Percentiles rank a stretch among this genome's conserved stretches.
These are phyloP conservation scores for Xylaria longipes DNA, from an alignment of 495 filamentous ascomycete species.

Conservation along the genomic window DNA sequence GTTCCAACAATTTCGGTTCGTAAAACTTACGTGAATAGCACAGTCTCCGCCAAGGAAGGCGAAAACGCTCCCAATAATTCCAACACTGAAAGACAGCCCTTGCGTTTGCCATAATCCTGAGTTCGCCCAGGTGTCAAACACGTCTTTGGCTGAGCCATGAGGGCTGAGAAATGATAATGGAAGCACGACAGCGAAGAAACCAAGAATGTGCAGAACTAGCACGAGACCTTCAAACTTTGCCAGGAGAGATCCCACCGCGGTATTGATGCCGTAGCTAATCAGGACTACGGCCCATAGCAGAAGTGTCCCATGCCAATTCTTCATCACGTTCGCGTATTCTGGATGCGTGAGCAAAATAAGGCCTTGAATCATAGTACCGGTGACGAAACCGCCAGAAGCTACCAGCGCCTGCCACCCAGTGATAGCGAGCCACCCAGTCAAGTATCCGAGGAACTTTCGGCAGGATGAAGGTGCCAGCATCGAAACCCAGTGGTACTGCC, in stretches of 20 bases:
- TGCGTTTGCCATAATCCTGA: slow-evolving; percentile 61
- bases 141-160: slow-evolving; percentile 50
- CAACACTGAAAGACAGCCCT: slow-evolving; percentile 61
- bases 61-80: slow-evolving; percentile 49
- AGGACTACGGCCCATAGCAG: slow-evolving; percentile 59
- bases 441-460: slow-evolving; percentile 65
- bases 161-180: slow-evolving; percentile 61
- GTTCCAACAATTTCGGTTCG: background rate
- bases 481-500: slow-evolving; percentile 59
- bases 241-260: slow-evolving; percentile 58
- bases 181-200: slow-evolving; percentile 66
- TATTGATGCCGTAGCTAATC: slow-evolving; percentile 63
- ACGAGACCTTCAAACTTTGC: slow-evolving; percentile 65
- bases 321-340: slow-evolving; percentile 47
- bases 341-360: slow-evolving; percentile 61
- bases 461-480: slow-evolving; percentile 59
- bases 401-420: slow-evolving; percentile 67
- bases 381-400: slow-evolving; percentile 59
- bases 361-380: slow-evolving; percentile 64
- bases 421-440: slow-evolving; percentile 65
- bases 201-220: slow-evolving; percentile 65
- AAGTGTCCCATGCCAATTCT: slow-evolving; percentile 68
- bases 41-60: slow-evolving; percentile 62
- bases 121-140: slow-evolving; percentile 62
- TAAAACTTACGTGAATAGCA: slow-evolving; percentile 52